These are phyloP conservation scores for Fusarium concolor DNA, from an alignment of 2,329 filamentous ascomycete genomes.

Conservation along the genomic window DNA sequence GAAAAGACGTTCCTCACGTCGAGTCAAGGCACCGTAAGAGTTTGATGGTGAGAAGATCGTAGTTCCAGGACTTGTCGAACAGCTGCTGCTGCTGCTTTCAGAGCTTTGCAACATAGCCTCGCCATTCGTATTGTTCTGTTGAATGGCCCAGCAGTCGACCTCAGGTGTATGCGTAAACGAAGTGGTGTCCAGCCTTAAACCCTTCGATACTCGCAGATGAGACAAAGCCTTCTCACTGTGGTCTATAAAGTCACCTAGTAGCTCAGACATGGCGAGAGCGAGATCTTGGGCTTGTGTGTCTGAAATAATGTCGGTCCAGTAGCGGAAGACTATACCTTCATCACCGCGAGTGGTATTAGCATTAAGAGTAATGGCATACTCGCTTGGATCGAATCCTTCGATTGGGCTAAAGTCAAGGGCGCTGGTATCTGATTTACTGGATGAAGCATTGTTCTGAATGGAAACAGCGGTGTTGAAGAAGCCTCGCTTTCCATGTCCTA, in stretches of 20 bases:
- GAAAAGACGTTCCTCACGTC: slow-evolving; percentile 9
- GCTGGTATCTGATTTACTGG: too few relatives aligned
- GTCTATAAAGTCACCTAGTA: slow-evolving; percentile 36
- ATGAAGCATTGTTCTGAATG: slow-evolving; percentile 43
- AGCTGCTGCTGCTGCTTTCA: too few relatives aligned
- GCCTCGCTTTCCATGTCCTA: slow-evolving; percentile 38
- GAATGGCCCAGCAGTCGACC: neutral
- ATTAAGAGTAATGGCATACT: slow-evolving; percentile 50
- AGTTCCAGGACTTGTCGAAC: too few relatives aligned
- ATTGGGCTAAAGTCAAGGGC: too few relatives aligned
- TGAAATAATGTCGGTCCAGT: slow-evolving; percentile 38
- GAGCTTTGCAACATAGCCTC: too few relatives aligned
- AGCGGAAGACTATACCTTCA: slow-evolving; percentile 42
- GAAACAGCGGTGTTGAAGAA: slow-evolving; percentile 53
- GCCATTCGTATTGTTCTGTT: neutral
- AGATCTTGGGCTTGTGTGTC: slow-evolving; percentile 34
- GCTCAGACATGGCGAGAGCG: slow-evolving; percentile 23
- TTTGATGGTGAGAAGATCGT: too few relatives aligned
- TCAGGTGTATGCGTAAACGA: neutral
- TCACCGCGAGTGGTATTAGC: slow-evolving; percentile 43
- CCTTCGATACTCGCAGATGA: slow-evolving; percentile 23
- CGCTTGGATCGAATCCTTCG: slow-evolving; percentile 44
- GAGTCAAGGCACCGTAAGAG: too few relatives aligned
- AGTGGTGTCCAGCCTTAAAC: neutral
- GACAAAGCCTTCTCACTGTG: slow-evolving; percentile 26